Base-by-base conservation (phyloP, 176 grass and related monocot genomes). In the Thinopyrum elongatum region DNA sequence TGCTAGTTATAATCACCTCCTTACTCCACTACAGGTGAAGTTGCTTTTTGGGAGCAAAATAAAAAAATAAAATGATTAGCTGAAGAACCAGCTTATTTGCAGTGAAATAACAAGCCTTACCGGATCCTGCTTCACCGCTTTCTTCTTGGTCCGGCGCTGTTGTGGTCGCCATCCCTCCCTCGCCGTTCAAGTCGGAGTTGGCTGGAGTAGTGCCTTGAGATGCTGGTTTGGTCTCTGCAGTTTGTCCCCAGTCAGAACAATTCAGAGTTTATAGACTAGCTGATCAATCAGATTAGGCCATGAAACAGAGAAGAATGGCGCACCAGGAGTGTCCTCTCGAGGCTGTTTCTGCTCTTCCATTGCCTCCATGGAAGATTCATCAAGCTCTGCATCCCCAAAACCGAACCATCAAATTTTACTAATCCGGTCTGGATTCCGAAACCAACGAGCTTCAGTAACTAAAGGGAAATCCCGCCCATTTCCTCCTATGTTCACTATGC, bases 301-400 rank as follows among this genome's bases (percentile, higher is more conserved):
- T 14, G 27, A 76, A 82, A 23, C 77, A 44, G 3, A 60, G 30
- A 87, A 79, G 23, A 29, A 47, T 70, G 65, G 3, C 80, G 17
- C 44, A 90, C 89, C 89, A 46, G 58, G 19, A 42, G 66, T 60
- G 38, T 67, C 41, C 15, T 86, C 72, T 16, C 4, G 72, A 71
- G 22, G 16, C n/a, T 62, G 84, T 39, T 68, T 67, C 74, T 85
- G 61, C 8, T 28, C 30, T 36, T 53, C 44, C 30, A 35, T 67
- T 51, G 60, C 84, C 42, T 90, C 80, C 26, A 68, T 34, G 42
- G 80, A 60, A 58, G 69, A 75, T 58, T 65, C 81, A 12, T 49
- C 69, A 19, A 16, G 10, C 12, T 59, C 81, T 87, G 74, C 66
- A 90, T 78, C 65, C 17, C 62, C 31, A 31, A 79, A 28, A 65